phyloP scores from a whole-genome alignment of 2,329 filamentous ascomycete genomes.

The Aspergillus carbonarius region DNA sequence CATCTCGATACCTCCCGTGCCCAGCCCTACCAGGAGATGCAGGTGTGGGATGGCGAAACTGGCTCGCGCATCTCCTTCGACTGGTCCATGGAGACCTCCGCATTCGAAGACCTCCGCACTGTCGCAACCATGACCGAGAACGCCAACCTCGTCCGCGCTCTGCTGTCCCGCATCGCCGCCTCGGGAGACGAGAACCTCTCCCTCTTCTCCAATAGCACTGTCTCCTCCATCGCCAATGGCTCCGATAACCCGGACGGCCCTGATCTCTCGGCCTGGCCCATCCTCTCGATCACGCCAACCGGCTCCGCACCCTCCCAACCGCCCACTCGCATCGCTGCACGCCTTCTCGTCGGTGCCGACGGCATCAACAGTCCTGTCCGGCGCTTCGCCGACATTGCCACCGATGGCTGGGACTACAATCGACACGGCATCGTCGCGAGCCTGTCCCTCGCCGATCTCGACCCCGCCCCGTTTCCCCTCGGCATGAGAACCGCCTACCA shows the following conservation, averaged over 20 bases:
- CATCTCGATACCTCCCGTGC: constrained; percentile 71
- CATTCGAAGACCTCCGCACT: constrained; percentile 54
- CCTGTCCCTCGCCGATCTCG: constrained; percentile 62
- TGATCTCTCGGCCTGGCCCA: constrained; percentile 83
- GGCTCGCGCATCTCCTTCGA: constrained; percentile 88
- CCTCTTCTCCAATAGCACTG: constrained; percentile 72
- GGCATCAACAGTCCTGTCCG: constrained; percentile 93
- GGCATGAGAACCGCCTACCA: constrained; percentile 80
- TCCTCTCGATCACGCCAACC: constrained; percentile 69
- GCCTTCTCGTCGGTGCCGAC: constrained; percentile 88
- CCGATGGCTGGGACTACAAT: constrained; percentile 89
- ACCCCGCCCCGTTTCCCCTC: constrained; percentile 26
- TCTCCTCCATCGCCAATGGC: constrained; percentile 77
- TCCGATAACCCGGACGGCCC: constrained; percentile 63
- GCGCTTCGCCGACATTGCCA: constrained; percentile 80
- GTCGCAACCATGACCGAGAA: constrained; percentile 99
- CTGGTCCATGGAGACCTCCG: constrained; percentile 55
- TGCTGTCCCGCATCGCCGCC: constrained; percentile 70
- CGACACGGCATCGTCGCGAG: constrained; percentile 91
- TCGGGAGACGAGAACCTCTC: constrained; percentile 61
- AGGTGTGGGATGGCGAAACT: constrained; percentile 95
- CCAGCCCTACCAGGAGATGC: constrained; percentile 92
- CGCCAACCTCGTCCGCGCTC: constrained; percentile 75
- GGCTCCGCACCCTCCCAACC: constrained; percentile 19
- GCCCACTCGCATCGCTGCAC: constrained; percentile 66